Percentiles rank a stretch among this genome's conserved stretches.
phyloP scores from a whole-genome alignment of 495 filamentous ascomycete species.

The Tirmania nivea region DNA sequence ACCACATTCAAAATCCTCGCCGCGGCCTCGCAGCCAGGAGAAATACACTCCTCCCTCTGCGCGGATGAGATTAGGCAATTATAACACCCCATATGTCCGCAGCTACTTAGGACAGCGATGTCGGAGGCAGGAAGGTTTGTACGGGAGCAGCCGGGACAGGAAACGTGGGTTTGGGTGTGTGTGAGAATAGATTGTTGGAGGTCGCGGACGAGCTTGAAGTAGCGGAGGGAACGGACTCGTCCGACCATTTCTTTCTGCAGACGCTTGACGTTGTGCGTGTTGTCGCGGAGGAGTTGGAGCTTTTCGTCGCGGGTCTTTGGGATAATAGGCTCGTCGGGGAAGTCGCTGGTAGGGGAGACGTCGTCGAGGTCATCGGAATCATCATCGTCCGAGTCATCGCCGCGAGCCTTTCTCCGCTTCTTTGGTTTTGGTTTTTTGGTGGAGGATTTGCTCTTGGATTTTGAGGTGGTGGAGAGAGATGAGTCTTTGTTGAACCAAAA shows the following conservation, averaged over 20 bases:
- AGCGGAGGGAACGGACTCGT: conserved; percentile 18
- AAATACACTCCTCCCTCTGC: conserved; percentile 15
- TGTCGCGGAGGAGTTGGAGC: conserved; percentile 14
- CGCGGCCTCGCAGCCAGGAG: conserved; percentile 12
- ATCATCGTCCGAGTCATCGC: neutral
- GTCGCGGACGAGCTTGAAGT: conserved; percentile 17
- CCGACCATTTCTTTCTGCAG: conserved; percentile 17
- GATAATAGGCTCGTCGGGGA: neutral
- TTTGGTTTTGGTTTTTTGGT: neutral
- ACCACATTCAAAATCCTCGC: conserved; percentile 20
- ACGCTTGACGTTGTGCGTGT: conserved; percentile 12
- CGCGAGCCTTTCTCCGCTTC: neutral
- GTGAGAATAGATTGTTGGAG: conserved; percentile 12
- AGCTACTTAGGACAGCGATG: conserved; percentile 26
- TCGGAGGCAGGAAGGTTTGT: conserved; percentile 9
- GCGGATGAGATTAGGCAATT: conserved; percentile 20
- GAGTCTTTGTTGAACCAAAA: neutral
- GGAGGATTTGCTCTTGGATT: neutral
- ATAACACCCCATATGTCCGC: conserved; percentile 31
- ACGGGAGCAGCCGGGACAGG: conserved; percentile 21
- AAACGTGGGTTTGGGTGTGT: neutral
- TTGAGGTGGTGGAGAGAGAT: neutral
- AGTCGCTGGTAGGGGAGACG: neutral
- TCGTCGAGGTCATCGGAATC: neutral
- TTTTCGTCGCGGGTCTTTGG: conserved; percentile 12